Evolutionary conservation across 495 filamentous ascomycete species (phyloP), one percentile per base, ranked within the genome.

Genomic region (Mytilinidion resinicola): DNA sequence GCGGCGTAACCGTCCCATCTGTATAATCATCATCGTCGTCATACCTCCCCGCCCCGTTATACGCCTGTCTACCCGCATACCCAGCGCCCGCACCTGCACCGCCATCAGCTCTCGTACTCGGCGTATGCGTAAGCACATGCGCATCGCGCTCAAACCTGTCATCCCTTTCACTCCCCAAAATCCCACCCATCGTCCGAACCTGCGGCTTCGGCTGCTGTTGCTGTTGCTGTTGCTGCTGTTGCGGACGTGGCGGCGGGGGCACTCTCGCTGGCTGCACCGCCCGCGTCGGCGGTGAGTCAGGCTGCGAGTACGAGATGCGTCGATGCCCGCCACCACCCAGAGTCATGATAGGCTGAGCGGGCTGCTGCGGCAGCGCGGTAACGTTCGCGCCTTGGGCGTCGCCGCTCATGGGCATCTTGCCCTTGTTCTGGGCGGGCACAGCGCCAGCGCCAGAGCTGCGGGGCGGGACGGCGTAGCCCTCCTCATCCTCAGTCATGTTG

Each of bases 131-230:
- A 5, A 33, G 21, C 19, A 57, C 49, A 34, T 62, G 59, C 1
- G 51, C 63, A n/a, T 65, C 63, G 10, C 43, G 53, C 48, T 61
- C 63, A 33, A 59, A 65, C 2, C 34, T 15, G 14, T 38, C 15
- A 41, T 42, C 63, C 12, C 56, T 51, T 25, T 66, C 55, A 15
- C 59, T 56, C 12, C 56, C 56, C 14, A 66, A 52, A 10, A 66
- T 66, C 25, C 63, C 63, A 36, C 63, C 63, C 63, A 66, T 66
- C 38, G 30, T 53, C 25, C 63, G 43, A 2, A 59, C 33, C 57
- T 51, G 48, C 33, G 20, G 48, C n/a, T 15, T 9, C 48, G n/a
- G 48, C 48, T 51, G 50, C 30, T 37, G 49, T 11, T 33, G 49
- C 49, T 35, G 42, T 20, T 11, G 7, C 54, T 49, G 54, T 12